Conservation (phyloP, 1,139 yeast genomes). For the Geotrichum europaeum region DNA sequence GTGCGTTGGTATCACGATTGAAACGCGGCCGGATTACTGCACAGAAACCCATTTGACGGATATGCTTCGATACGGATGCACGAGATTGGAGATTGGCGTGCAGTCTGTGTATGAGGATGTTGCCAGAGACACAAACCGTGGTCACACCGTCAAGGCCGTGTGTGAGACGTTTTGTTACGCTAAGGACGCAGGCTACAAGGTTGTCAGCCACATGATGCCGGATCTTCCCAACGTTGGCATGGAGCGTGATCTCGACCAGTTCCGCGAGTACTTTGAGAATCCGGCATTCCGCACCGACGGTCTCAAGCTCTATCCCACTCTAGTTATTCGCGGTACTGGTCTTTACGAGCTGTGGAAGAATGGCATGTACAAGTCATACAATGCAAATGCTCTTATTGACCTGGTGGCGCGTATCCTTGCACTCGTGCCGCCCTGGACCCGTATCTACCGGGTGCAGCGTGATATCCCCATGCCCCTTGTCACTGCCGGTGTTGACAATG, state of each 20-base stretch:
- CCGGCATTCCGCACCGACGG: conserved; percentile 98
- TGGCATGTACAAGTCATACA: conserved; percentile 88
- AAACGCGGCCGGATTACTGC: conserved; percentile 98
- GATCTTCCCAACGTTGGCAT: conserved; percentile 97
- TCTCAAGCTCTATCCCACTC: conserved; percentile 86
- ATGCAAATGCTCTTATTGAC: conserved; percentile 90
- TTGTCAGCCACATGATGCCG: conserved; percentile 99
- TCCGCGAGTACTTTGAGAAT: conserved; percentile 90
- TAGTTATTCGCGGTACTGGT: conserved; percentile 97
- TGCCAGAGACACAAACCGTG: conserved; percentile 96
- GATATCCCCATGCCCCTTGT: conserved; percentile 99
- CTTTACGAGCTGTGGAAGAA: conserved; percentile 95
- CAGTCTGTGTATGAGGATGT: conserved; percentile 97
- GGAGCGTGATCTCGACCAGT: conserved; percentile 96
- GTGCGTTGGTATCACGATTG: conserved; percentile 97
- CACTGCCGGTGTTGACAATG: conserved; percentile 96
- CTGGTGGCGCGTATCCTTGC: conserved; percentile 93
- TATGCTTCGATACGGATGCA: conserved; percentile 94
- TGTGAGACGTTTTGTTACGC: conserved; percentile 94
- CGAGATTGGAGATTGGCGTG: conserved; percentile 94
- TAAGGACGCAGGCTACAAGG: conserved; percentile 96
- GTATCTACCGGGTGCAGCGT: conserved; percentile 96
- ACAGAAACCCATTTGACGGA: conserved; percentile 92
- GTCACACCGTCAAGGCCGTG: conserved; percentile 94
- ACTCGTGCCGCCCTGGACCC: conserved; percentile 98